Evolutionary conservation across 768 basidiomycete genomes (phyloP).

Genomic region (Porpolomopsis calyptriformis): DNA sequence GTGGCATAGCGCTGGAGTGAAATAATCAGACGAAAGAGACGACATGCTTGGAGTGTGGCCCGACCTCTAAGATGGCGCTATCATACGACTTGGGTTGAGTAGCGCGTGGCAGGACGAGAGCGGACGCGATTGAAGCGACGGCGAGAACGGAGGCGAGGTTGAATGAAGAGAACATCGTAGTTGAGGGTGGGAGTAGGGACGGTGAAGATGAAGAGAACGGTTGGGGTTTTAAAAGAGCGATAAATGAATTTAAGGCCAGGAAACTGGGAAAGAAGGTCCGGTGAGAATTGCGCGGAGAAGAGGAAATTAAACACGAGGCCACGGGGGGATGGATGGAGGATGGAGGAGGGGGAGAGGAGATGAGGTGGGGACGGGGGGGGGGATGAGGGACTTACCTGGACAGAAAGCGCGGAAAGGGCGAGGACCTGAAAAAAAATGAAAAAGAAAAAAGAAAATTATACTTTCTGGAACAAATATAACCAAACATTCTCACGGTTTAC

Average conservation of each 20-base stretch:
- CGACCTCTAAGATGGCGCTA: constrained; percentile 36
- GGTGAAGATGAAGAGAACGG: no score
- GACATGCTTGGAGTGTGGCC: background rate
- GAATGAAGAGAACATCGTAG: constrained; percentile 31
- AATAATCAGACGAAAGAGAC: constrained; percentile 4
- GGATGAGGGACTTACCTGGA: no score
- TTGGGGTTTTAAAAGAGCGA: no score
- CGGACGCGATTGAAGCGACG: constrained; percentile 29
- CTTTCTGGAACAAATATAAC: background rate
- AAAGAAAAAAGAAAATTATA: background rate
- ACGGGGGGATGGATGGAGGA: constrained; percentile 14
- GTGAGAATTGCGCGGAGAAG: no score
- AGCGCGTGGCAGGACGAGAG: constrained; percentile 30
- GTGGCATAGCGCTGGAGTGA: constrained; percentile 33
- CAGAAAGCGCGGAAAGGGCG: no score
- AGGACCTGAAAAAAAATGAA: no score
- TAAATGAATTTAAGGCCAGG: no score
- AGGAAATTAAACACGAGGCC: no score
- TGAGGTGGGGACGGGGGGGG: no score
- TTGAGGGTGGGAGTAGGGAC: no score
- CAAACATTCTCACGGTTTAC: background rate
- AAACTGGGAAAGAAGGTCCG: no score
- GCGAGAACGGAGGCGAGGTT: constrained; percentile 35
- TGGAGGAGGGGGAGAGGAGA: constrained; percentile 23
- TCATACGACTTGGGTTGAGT: constrained; percentile 34